These are phyloP conservation scores for Suillus occidentalis DNA, from an alignment of 768 basidiomycete genomes.

Conservation along the genomic window DNA sequence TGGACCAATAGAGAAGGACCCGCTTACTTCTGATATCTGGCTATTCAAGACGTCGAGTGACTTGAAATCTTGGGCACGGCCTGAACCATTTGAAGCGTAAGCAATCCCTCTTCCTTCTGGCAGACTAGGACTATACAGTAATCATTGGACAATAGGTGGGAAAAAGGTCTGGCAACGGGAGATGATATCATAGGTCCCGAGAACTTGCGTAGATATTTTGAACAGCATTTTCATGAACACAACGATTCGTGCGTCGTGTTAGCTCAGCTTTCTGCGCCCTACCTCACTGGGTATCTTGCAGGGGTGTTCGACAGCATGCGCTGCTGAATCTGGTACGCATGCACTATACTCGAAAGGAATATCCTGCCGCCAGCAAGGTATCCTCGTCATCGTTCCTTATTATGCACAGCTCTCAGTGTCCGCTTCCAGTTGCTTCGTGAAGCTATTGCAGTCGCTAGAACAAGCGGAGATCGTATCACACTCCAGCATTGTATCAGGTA, in stretches of 20 bases:
- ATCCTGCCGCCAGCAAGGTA: slow-evolving; percentile 68
- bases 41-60: slow-evolving; percentile 67
- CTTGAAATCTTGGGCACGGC: slow-evolving; percentile 62
- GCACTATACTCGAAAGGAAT: slow-evolving; percentile 73
- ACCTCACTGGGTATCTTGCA: slow-evolving; percentile 27
- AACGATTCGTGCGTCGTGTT: slow-evolving; percentile 69
- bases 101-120: slow-evolving; percentile 20
- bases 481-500: slow-evolving; percentile 79
- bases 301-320: slow-evolving; percentile 78
- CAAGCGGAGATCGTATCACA: slow-evolving; percentile 66
- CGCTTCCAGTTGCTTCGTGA: slow-evolving; percentile 62
- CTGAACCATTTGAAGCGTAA: slow-evolving; percentile 60
- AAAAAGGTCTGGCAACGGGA: slow-evolving; percentile 60
- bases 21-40: slow-evolving; percentile 46
- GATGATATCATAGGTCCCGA: slow-evolving; percentile 72
- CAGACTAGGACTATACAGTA: slow-evolving; percentile 4
- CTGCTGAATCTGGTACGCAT: slow-evolving; percentile 74
- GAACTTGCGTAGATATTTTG: slow-evolving; percentile 75
- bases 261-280: background rate
- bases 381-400: slow-evolving; percentile 8
- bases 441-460: slow-evolving; percentile 76
- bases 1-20: slow-evolving; percentile 49
- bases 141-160: slow-evolving; percentile 49
- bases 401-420: slow-evolving; percentile 5
- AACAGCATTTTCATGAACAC: slow-evolving; percentile 79